A percentile compares a stretch with the other conserved stretches of the same genome.
Evolutionary conservation across 768 basidiomycete species (phyloP).

Genomic region (Dacryopinax primogenitus): DNA sequence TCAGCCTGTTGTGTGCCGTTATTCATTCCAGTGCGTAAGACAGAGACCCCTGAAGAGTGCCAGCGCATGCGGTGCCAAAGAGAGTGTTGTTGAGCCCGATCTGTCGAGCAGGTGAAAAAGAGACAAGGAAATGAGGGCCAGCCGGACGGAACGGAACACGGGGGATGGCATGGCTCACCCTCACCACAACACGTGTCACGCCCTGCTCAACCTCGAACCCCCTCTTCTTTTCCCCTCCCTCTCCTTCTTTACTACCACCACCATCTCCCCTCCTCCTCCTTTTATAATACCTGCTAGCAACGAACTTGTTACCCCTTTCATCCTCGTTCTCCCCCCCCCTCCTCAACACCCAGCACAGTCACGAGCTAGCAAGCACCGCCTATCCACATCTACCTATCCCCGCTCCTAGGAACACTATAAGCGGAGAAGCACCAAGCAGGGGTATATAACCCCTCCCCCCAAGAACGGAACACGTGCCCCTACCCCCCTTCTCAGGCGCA

Average conservation of each 20-base stretch:
- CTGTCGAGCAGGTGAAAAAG: neutral
- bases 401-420: too few relatives aligned
- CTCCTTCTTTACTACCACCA: neutral
- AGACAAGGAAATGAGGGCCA: neutral
- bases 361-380: too few relatives aligned
- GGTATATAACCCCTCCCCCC: neutral
- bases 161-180: neutral
- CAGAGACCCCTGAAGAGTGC: too few relatives aligned
- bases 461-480: neutral
- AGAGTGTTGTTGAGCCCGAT: neutral
- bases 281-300: neutral
- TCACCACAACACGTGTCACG: slow-evolving; percentile 10
- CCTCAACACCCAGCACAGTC: too few relatives aligned
- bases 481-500: neutral
- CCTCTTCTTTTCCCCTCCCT: neutral
- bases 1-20: too few relatives aligned
- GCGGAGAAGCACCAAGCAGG: too few relatives aligned
- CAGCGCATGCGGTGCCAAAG: neutral
- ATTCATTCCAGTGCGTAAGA: too few relatives aligned
- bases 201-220: neutral
- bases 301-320: neutral
- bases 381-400: too few relatives aligned
- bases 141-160: slow-evolving; percentile 8
- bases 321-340: too few relatives aligned
- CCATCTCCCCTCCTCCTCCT: neutral